Conservation (phyloP, 257 asterid genomes). For the Cruciata laevipes region DNA sequence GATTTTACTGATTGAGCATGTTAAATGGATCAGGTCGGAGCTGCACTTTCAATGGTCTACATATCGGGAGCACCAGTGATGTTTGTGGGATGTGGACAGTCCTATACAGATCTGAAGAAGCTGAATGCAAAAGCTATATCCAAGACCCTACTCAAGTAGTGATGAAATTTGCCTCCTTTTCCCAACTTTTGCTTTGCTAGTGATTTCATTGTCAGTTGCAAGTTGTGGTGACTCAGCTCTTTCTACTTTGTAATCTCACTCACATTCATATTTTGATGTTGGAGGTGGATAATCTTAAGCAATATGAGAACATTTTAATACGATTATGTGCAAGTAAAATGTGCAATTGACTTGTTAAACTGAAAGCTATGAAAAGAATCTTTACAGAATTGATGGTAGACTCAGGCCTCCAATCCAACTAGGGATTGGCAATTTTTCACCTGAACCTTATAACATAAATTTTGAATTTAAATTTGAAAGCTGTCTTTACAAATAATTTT, state of each 20-base stretch:
- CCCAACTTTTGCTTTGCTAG: background rate
- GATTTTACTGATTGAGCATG: background rate
- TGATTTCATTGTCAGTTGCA: conserved; percentile 6
- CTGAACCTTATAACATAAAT: too few relatives aligned
- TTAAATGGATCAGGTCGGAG: conserved; percentile 63
- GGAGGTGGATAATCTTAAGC: conserved; percentile 26
- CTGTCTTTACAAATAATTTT: too few relatives aligned
- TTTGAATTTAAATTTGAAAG: too few relatives aligned
- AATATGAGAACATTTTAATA: too few relatives aligned
- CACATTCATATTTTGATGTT: conserved; percentile 22
- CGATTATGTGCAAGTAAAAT: too few relatives aligned
- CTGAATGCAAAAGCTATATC: conserved; percentile 85
- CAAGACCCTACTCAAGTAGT: conserved; percentile 83
- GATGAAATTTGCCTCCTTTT: conserved; percentile 12
- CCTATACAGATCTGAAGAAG: conserved; percentile 90
- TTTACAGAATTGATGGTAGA: too few relatives aligned
- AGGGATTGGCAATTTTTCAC: too few relatives aligned
- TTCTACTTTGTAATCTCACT: conserved; percentile 34
- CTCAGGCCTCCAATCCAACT: too few relatives aligned
- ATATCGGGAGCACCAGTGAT: conserved; percentile 92
- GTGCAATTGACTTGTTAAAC: too few relatives aligned
- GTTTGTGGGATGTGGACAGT: conserved; percentile 98
- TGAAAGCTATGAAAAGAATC: background rate
- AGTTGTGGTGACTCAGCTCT: background rate
- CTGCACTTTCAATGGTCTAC: conserved; percentile 95